A percentile compares a stretch with the other conserved stretches of the same genome.
These are phyloP conservation scores for Stipa capillata DNA, from an alignment of 176 grass and related monocot species.

Conservation along the genomic window DNA sequence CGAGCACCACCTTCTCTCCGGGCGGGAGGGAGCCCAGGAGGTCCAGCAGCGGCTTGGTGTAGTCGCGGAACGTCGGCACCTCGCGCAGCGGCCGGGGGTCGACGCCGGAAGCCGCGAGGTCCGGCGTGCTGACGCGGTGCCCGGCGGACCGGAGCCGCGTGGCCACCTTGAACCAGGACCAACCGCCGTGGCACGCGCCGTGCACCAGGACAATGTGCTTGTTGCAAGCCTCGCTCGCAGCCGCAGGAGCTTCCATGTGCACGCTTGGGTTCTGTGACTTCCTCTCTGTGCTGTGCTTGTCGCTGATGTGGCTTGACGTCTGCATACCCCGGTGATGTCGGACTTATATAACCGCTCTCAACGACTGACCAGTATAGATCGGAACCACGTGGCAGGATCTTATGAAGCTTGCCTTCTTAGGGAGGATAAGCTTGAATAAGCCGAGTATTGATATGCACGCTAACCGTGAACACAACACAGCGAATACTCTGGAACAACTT, in stretches of 20 bases:
- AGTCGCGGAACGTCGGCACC: conserved; percentile 60
- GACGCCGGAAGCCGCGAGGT: conserved; percentile 65
- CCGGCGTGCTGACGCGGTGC: conserved; percentile 47
- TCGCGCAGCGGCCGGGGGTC: conserved; percentile 45
- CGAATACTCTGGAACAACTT: too few species aligned
- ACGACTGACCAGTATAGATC: background rate
- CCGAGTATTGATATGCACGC: too few species aligned
- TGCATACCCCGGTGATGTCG: background rate
- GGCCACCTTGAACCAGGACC: conserved; percentile 80
- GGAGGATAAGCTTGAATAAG: too few species aligned
- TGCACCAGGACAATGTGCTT: conserved; percentile 70
- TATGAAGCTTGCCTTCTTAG: too few species aligned
- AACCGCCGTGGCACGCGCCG: conserved; percentile 58
- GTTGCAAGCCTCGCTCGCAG: background rate
- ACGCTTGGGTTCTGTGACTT: background rate
- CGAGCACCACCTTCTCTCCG: conserved; percentile 52
- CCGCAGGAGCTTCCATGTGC: background rate
- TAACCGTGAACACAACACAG: too few species aligned
- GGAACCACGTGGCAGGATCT: too few species aligned
- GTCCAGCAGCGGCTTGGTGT: conserved; percentile 57
- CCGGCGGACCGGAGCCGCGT: conserved; percentile 44
- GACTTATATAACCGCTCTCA: background rate
- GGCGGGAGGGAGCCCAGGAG: conserved; percentile 32
- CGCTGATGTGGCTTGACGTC: background rate
- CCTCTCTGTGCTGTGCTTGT: background rate